Evolutionary conservation across 371 early-diverging fungal species (phyloP), one percentile per base, ranked within the genome.

Genomic region (Spraguea lophii): DNA sequence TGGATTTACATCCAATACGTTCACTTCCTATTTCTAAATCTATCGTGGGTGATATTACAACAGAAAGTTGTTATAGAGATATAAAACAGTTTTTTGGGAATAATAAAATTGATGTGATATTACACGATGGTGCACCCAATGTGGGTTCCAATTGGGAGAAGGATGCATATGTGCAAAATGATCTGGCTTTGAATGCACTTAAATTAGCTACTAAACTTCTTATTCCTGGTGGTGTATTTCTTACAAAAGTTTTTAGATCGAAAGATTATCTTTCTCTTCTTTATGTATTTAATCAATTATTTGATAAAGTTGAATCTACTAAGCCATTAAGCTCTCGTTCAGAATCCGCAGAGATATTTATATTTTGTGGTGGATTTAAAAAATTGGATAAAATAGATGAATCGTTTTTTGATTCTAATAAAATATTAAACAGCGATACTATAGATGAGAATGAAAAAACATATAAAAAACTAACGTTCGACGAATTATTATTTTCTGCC

Each of bases 121-220:
- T 95, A 49, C 92, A 98, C 76, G 99, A 98, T 67, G 99, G 99
- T 76, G 95, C 99, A 24, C 99, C 99, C 36, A 98, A 95, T 62
- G 93, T 94, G 39, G 99, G 99, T 71, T 72, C 81, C 34, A 80
- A 85, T 40, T 94, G 95, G 93, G 70, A 81, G 21, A 90, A 89
- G 52, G 99, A 98, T 76, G 89, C 95, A 23, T 98, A 80, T 76
- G 76, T 82, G 24, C 97, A 98, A 73, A 80, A 86, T 19, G 95
- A 92, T 70, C 79, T 98, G 52, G 86, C 85, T 44, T 75, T 95
- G 50, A 78, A 79, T 65, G 83, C 99, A 3, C 67, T 91, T 34
- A 88, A 86, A 69, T 77, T 98, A 22, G 90, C 95, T 1, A 80
- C 83, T 1, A 85, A 91, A 66, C 91, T 94, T 63, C 72, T 98